A percentile compares a stretch with the other conserved stretches of the same genome.
phyloP scores from a whole-genome alignment of 768 basidiomycete species.

The Terana coerulea region DNA sequence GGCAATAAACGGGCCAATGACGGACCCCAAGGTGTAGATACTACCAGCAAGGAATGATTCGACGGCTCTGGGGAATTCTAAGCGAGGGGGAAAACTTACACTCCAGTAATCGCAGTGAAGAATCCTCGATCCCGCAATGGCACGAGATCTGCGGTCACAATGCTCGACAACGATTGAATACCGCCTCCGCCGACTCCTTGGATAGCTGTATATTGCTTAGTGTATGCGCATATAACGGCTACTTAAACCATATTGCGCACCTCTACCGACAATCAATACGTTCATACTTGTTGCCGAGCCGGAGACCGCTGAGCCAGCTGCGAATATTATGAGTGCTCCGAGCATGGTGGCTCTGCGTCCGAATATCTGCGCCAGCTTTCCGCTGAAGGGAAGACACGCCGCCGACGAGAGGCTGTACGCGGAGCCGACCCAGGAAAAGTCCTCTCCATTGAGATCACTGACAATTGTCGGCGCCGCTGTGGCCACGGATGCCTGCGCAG shows the following conservation, averaged over 20 bases:
- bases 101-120: constrained; percentile 26
- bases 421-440: constrained; percentile 31
- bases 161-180: constrained; percentile 24
- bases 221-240: not conserved
- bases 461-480: constrained; percentile 28
- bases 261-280: constrained; percentile 32
- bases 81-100: constrained; percentile 11
- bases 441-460: constrained; percentile 19
- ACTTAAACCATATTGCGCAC: constrained; percentile 7
- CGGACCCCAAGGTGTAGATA: constrained; percentile 13
- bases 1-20: constrained; percentile 22
- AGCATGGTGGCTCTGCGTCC: constrained; percentile 23
- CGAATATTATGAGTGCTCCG: constrained; percentile 21
- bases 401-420: constrained; percentile 32
- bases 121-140: constrained; percentile 31
- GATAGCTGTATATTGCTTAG: constrained; percentile 12
- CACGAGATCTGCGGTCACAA: constrained; percentile 33
- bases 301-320: constrained; percentile 31
- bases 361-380: constrained; percentile 24
- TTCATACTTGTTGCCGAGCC: constrained; percentile 32
- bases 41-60: not conserved
- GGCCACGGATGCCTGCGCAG: constrained; percentile 20
- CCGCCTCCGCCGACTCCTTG: constrained; percentile 26
- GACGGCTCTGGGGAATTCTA: not conserved
- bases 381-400: constrained; percentile 29